Evolutionary conservation across 768 basidiomycete species (phyloP).

Genomic region (Boletus vermiculosoides): DNA sequence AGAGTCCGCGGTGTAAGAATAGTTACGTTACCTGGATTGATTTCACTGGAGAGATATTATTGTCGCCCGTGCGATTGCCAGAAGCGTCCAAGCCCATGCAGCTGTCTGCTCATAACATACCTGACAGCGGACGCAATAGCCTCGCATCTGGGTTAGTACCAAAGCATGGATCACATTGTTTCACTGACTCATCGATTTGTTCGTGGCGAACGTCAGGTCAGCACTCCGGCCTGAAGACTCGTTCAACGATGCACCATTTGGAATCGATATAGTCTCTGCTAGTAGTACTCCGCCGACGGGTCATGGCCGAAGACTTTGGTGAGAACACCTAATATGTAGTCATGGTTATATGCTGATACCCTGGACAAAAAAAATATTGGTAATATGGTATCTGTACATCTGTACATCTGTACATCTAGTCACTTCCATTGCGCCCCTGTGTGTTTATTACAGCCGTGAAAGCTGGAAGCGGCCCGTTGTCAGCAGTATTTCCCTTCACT

Average conservation of each 20-base stretch:
- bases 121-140: slow-evolving; percentile 18
- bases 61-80: background rate
- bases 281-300: background rate
- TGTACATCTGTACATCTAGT: background rate
- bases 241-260: background rate
- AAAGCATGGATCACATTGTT: background rate
- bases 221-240: too few relatives aligned
- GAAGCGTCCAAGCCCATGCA: background rate
- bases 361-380: background rate
- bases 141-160: background rate
- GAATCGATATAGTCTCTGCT: background rate
- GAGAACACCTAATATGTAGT: slow-evolving; percentile 10
- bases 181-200: background rate
- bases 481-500: background rate
- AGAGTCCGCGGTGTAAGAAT: background rate
- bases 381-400: background rate
- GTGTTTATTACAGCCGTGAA: background rate
- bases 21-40: background rate
- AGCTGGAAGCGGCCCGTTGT: background rate
- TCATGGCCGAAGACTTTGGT: background rate
- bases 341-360: slow-evolving; percentile 21
- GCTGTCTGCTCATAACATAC: background rate
- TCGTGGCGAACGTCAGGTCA: background rate
- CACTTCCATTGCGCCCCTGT: background rate
- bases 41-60: slow-evolving; percentile 1